These are phyloP conservation scores for Amyloporia xantha DNA, from an alignment of 768 basidiomycete species.

Conservation along the genomic window DNA sequence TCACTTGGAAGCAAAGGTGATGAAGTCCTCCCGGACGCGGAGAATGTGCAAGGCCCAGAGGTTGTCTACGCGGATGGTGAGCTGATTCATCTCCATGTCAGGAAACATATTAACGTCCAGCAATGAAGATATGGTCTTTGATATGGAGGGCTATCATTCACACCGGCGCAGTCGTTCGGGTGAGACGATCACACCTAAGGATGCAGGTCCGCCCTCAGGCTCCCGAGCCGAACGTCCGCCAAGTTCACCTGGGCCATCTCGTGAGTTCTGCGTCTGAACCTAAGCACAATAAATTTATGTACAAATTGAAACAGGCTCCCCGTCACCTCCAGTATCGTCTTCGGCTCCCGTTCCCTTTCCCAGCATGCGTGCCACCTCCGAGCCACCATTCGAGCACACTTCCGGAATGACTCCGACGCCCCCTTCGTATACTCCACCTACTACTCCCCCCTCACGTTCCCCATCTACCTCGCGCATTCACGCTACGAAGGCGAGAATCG, in stretches of 20 bases:
- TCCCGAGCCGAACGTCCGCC: constrained; percentile 10
- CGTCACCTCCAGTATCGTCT: constrained; percentile 19
- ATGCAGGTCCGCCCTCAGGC: constrained; percentile 3
- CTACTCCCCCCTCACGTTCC: constrained; percentile 7
- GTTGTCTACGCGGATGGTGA: constrained; percentile 53
- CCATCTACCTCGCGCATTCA: constrained; percentile 15
- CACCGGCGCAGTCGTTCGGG: constrained; percentile 25
- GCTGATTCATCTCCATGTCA: background rate
- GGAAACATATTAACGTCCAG: background rate
- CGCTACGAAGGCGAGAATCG: constrained; percentile 2
- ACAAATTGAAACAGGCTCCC: background rate
- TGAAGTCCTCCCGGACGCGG: constrained; percentile 40
- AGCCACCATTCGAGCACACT: constrained; percentile 49
- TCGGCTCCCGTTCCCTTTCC: constrained; percentile 31
- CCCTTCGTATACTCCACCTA: constrained; percentile 3
- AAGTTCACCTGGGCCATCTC: constrained; percentile 21
- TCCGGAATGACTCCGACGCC: constrained; percentile 9
- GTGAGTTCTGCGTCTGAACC: constrained; percentile 12
- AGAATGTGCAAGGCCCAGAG: constrained; percentile 27
- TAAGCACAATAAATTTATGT: background rate
- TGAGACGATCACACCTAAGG: constrained; percentile 15
- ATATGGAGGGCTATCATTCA: constrained; percentile 77
- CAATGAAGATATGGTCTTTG: constrained; percentile 64
- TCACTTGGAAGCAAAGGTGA: constrained; percentile 26
- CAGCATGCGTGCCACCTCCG: constrained; percentile 45